Percentiles rank a stretch among this genome's conserved stretches.
phyloP scores from a whole-genome alignment of 1,139 yeast species.

The Taphrina deformans region DNA sequence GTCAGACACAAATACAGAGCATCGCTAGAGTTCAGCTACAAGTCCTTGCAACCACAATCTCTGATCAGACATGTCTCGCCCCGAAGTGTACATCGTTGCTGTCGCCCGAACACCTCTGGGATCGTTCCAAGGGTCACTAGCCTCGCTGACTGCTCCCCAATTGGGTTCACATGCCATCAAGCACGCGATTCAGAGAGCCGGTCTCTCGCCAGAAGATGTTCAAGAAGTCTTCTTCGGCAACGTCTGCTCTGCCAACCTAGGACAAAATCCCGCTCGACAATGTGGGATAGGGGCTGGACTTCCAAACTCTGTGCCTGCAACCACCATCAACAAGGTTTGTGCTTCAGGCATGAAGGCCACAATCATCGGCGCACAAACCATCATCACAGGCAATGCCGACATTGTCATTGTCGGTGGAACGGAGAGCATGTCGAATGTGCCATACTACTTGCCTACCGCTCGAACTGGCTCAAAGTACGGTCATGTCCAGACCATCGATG shows the following conservation, averaged over 20 bases:
- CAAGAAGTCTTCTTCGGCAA: constrained; percentile 93
- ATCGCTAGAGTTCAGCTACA: too few relatives aligned
- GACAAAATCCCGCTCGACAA: constrained; percentile 98
- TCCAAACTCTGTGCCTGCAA: constrained; percentile 72
- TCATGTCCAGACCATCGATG: constrained; percentile 74
- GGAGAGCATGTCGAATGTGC: constrained; percentile 94
- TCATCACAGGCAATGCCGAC: constrained; percentile 84
- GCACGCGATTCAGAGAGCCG: constrained; percentile 36
- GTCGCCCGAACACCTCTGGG: constrained; percentile 95
- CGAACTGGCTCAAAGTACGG: constrained; percentile 91
- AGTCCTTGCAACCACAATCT: too few relatives aligned
- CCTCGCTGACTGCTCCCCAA: constrained; percentile 75
- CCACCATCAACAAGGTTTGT: constrained; percentile 94
- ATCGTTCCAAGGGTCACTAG: constrained; percentile 78
- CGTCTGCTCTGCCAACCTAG: constrained; percentile 88
- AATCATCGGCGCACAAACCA: constrained; percentile 86
- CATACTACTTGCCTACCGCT: constrained; percentile 84
- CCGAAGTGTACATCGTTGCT: constrained; percentile 77
- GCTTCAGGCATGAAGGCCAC: constrained; percentile 94
- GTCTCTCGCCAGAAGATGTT: constrained; percentile 65
- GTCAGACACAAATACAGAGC: too few relatives aligned
- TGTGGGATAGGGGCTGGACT: constrained; percentile 91
- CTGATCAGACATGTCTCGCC: constrained; percentile 5
- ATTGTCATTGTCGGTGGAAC: constrained; percentile 96
- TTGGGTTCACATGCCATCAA: constrained; percentile 90